Conservation (phyloP, 371 early-diverging fungal genomes). For the Rhizopus sp. region DNA sequence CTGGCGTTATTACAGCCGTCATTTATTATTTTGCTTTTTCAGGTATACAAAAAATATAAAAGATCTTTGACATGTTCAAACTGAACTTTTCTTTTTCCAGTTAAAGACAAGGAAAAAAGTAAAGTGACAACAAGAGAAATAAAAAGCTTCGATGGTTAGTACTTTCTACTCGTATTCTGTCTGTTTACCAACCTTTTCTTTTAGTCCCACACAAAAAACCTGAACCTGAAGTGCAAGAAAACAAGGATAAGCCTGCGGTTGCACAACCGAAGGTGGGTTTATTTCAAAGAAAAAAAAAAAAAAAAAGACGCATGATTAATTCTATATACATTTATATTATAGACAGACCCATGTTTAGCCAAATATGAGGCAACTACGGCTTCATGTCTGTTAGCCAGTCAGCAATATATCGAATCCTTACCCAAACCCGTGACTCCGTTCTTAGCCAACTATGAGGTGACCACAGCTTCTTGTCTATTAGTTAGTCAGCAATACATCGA, state of each 20-base stretch:
- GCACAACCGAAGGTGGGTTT: neutral
- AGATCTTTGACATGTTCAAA: neutral
- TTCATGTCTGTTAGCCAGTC: neutral
- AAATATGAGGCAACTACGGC: constrained; percentile 9
- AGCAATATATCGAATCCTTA: constrained; percentile 1
- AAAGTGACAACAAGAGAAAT: neutral
- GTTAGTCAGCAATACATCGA: neutral
- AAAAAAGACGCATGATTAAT: neutral
- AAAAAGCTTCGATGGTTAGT: neutral
- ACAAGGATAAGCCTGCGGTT: neutral
- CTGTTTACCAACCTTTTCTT: neutral
- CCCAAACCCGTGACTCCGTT: constrained; percentile 8
- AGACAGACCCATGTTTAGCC: neutral
- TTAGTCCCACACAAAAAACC: neutral
- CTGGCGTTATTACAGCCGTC: constrained; percentile 6
- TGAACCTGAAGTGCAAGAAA: neutral
- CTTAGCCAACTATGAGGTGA: constrained; percentile 14
- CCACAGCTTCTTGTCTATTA: neutral
- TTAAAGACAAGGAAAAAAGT: neutral
- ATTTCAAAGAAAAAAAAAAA: neutral
- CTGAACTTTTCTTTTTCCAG: no score
- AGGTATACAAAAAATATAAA: neutral
- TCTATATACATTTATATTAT: neutral
- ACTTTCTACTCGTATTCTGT: neutral
- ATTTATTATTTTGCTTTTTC: constrained; percentile 2